Conservation (phyloP, 2,329 filamentous ascomycete genomes). For the Aureobasidium pullulans region DNA sequence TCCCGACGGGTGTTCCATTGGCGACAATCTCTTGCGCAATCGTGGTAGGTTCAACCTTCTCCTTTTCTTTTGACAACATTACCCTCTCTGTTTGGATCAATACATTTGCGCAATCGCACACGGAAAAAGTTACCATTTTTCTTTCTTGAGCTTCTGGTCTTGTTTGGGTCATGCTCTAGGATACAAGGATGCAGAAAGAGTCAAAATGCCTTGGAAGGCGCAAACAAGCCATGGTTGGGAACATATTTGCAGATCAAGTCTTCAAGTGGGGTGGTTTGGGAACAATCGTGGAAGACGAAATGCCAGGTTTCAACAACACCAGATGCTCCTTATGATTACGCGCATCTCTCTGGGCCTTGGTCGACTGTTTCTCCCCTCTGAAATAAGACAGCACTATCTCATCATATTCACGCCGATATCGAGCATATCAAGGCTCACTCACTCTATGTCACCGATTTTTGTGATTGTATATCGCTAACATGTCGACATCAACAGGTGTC, state of each 20-base stretch:
- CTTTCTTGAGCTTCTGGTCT: background rate
- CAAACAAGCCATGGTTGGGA: background rate
- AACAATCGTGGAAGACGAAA: background rate
- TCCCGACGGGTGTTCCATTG: background rate
- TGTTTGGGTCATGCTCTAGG: background rate
- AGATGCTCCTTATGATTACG: too few relatives aligned
- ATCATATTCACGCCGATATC: background rate
- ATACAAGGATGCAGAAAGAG: background rate
- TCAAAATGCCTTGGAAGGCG: background rate
- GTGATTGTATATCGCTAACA: background rate
- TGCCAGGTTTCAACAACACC: background rate
- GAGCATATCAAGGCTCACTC: background rate
- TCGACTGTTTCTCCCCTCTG: too few relatives aligned
- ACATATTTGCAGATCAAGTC: background rate
- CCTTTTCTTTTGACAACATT: background rate
- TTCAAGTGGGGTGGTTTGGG: background rate
- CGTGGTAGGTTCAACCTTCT: background rate
- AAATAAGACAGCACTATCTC: background rate
- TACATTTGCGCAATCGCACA: background rate
- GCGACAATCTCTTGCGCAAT: background rate
- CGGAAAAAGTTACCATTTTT: background rate
- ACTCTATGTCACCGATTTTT: background rate
- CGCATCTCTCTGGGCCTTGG: too few relatives aligned
- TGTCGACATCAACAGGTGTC: conserved; percentile 1
- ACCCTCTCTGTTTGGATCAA: background rate